Percentiles rank a stretch among this genome's conserved stretches.
These are phyloP conservation scores for Wickerhamiella hasegawae DNA, from an alignment of 805 yeast genomes.

Conservation along the genomic window DNA sequence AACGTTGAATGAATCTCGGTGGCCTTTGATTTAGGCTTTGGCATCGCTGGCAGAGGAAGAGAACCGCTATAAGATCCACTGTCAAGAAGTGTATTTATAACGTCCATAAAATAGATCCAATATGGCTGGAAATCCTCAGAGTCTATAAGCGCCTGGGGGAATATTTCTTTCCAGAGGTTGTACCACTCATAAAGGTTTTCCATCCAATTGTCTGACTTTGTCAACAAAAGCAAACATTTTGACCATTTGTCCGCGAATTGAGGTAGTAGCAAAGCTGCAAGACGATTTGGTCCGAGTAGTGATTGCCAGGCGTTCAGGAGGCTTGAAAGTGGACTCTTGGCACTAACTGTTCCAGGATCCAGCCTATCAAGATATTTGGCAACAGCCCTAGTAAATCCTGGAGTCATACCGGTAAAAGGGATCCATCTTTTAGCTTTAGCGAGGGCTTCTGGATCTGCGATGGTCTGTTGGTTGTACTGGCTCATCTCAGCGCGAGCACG, in stretches of 20 bases:
- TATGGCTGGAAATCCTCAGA: too few relatives aligned
- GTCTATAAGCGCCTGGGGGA: too few relatives aligned
- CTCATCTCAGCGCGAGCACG: too few relatives aligned
- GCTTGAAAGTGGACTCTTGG: too few relatives aligned
- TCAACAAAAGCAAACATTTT: too few relatives aligned
- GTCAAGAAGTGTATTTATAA: too few relatives aligned
- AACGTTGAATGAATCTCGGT: background rate
- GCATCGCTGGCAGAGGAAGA: background rate
- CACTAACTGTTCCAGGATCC: too few relatives aligned
- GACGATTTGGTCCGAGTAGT: background rate
- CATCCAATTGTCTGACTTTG: too few relatives aligned
- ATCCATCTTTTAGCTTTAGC: too few relatives aligned
- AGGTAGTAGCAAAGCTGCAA: background rate
- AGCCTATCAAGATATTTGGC: background rate
- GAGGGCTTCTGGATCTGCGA: too few relatives aligned
- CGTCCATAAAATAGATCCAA: background rate
- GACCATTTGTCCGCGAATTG: background rate
- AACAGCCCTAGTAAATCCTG: background rate
- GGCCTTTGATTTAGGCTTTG: background rate
- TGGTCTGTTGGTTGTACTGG: too few relatives aligned
- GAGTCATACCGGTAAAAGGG: background rate
- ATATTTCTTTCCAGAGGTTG: background rate
- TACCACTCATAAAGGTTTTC: background rate
- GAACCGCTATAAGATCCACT: background rate
- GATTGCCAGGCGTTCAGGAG: background rate